Evolutionary conservation across 2,329 filamentous ascomycete species (phyloP).

Genomic region (Sphaerulina vaccinii): DNA sequence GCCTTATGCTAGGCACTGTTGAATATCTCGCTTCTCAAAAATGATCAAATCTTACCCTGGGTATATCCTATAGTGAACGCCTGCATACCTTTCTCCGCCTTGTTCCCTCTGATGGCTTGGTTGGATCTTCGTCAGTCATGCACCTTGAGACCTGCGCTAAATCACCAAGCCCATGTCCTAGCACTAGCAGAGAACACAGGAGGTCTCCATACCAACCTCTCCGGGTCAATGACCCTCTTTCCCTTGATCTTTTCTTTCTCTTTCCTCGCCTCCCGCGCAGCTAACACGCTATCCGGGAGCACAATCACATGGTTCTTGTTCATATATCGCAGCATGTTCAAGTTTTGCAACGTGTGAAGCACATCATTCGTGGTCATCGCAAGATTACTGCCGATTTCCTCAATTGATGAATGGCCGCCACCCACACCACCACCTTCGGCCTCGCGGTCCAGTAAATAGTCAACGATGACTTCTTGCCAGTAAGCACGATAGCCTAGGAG

Average conservation of each 20-base stretch:
- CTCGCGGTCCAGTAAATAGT: conserved; percentile 73
- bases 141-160: too few species aligned
- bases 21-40: too few species aligned
- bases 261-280: conserved; percentile 65
- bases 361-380: conserved; percentile 99
- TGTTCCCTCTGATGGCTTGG: conserved; percentile 6
- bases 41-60: conserved; percentile 11
- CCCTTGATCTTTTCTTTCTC: conserved; percentile 70
- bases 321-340: conserved; percentile 93
- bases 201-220: conserved; percentile 87
- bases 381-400: conserved; percentile 72
- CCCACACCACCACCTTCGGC: conserved; percentile 44
- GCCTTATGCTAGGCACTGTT: too few species aligned
- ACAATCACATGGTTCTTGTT: conserved; percentile 97
- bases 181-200: conserved; percentile 88
- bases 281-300: conserved; percentile 77
- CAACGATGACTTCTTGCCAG: conserved; percentile 93
- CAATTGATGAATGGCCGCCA: conserved; percentile 77
- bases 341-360: conserved; percentile 86
- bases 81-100: background rate
- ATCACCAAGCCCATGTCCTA: conserved; percentile 96
- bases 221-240: conserved; percentile 76
- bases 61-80: conserved; percentile 9
- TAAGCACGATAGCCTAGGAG: conserved; percentile 93
- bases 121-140: too few species aligned